A percentile compares a stretch with the other conserved stretches of the same genome.
These are phyloP conservation scores for Daldinia grandis DNA, from an alignment of 495 filamentous ascomycete genomes.

Conservation along the genomic window DNA sequence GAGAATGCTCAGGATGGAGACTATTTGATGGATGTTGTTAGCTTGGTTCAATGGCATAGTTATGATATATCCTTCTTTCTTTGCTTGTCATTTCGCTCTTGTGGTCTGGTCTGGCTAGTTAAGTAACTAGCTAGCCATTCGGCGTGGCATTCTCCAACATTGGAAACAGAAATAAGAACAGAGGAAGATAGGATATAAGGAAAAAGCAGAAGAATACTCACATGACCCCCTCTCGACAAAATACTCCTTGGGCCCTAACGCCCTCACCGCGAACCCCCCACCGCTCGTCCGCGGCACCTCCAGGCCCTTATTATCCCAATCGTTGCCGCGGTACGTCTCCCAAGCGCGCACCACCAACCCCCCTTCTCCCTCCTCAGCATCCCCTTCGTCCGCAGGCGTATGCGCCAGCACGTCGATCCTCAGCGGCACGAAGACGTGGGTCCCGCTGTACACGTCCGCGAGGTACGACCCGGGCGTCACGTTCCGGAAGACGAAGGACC, in stretches of 20 bases:
- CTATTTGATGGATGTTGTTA: slow-evolving; percentile 32
- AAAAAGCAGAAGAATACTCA: slow-evolving; percentile 57
- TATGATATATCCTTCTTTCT: not conserved
- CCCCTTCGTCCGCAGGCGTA: slow-evolving; percentile 52
- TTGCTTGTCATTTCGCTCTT: not conserved
- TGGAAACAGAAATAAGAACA: not conserved
- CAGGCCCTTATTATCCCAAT: slow-evolving; percentile 83
- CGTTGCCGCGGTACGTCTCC: slow-evolving; percentile 88
- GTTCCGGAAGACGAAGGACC: slow-evolving; percentile 77
- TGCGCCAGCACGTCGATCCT: slow-evolving; percentile 73
- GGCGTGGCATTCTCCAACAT: no score
- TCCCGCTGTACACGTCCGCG: slow-evolving; percentile 76
- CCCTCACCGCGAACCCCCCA: slow-evolving; percentile 65
- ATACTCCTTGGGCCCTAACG: slow-evolving; percentile 71
- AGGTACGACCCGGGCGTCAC: slow-evolving; percentile 75
- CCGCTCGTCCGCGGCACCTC: slow-evolving; percentile 56
- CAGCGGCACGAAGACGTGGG: slow-evolving; percentile 76
- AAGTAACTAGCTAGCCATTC: no score
- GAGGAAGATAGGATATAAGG: not conserved
- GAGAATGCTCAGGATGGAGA: slow-evolving; percentile 71
- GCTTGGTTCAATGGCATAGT: not conserved
- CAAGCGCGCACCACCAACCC: slow-evolving; percentile 67
- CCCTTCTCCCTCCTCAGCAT: slow-evolving; percentile 39
- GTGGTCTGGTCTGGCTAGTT: not conserved
- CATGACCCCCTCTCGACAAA: slow-evolving; percentile 76